Conservation (phyloP, 2,329 filamentous ascomycete genomes). For the Ceratocystis colombiana region DNA sequence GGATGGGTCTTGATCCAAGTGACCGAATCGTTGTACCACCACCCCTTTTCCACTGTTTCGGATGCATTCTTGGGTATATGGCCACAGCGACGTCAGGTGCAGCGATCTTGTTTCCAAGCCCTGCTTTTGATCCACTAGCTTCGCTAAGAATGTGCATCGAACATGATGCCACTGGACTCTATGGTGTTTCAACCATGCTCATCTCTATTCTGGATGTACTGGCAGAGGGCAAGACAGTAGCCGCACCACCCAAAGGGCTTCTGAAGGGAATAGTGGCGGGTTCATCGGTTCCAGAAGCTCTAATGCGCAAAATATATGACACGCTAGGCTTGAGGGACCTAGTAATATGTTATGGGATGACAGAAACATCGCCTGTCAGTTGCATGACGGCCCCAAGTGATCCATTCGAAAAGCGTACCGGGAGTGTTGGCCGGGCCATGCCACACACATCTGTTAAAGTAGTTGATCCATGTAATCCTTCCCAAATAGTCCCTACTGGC, state of each 20-base stretch:
- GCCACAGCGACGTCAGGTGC: constrained; percentile 74
- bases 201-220: constrained; percentile 74
- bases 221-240: constrained; percentile 34
- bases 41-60: constrained; percentile 85
- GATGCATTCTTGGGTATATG: constrained; percentile 88
- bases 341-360: constrained; percentile 96
- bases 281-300: constrained; percentile 66
- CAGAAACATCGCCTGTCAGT: constrained; percentile 69
- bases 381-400: constrained; percentile 76
- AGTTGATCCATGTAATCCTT: constrained; percentile 56
- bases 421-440: constrained; percentile 68
- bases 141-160: constrained; percentile 50
- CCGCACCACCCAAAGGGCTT: constrained; percentile 37
- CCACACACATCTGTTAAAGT: constrained; percentile 72
- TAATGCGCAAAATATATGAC: constrained; percentile 68
- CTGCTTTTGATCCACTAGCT: constrained; percentile 73
- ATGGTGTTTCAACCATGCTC: constrained; percentile 94
- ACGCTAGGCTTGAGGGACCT: constrained; percentile 68
- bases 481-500: constrained; percentile 50
- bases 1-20: constrained; percentile 65
- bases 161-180: constrained; percentile 54
- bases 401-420: constrained; percentile 60
- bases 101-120: constrained; percentile 72
- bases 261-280: constrained; percentile 89
- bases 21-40: constrained; percentile 80